Evolutionary conservation across 257 asterid genomes (phyloP).

Genomic region (Rauvolfia tetraphylla): DNA sequence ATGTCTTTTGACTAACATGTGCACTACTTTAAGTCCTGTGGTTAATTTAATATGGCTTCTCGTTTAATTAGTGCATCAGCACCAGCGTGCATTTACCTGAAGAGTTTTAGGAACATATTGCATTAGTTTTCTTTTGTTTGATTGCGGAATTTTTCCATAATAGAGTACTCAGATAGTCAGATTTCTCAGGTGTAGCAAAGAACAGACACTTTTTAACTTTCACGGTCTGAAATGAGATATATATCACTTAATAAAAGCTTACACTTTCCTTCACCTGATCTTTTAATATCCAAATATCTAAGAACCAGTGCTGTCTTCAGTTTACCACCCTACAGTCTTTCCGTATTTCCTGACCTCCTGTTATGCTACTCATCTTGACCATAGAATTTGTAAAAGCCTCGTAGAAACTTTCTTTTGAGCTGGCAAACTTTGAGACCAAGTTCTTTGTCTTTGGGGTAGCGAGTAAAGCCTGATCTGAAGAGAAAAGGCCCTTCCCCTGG

Average conservation of each 20-base stretch:
- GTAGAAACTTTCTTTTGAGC: slow-evolving; percentile 55
- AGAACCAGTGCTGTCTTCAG: slow-evolving; percentile 13
- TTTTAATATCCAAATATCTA: background rate
- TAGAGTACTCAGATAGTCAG: background rate
- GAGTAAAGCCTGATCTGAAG: slow-evolving; percentile 72
- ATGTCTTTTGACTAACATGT: background rate
- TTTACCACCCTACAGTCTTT: slow-evolving; percentile 71
- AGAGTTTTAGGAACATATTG: background rate
- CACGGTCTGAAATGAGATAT: background rate
- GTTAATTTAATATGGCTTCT: background rate
- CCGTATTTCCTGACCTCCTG: slow-evolving; percentile 77
- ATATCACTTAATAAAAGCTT: background rate
- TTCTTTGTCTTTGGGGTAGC: slow-evolving; percentile 40
- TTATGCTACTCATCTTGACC: slow-evolving; percentile 86
- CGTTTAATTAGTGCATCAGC: background rate
- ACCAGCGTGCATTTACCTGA: background rate
- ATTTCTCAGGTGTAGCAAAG: background rate
- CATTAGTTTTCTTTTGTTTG: background rate
- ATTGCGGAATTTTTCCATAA: background rate
- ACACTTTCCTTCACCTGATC: background rate
- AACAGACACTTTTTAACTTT: background rate
- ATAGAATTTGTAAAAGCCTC: slow-evolving; percentile 61
- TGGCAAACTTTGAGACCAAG: slow-evolving; percentile 57
- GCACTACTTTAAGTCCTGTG: background rate
- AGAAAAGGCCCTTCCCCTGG: slow-evolving; percentile 48